A percentile compares a stretch with the other conserved stretches of the same genome.
phyloP scores from a whole-genome alignment of 495 filamentous ascomycete species.

The Tuber microsphaerosporum region DNA sequence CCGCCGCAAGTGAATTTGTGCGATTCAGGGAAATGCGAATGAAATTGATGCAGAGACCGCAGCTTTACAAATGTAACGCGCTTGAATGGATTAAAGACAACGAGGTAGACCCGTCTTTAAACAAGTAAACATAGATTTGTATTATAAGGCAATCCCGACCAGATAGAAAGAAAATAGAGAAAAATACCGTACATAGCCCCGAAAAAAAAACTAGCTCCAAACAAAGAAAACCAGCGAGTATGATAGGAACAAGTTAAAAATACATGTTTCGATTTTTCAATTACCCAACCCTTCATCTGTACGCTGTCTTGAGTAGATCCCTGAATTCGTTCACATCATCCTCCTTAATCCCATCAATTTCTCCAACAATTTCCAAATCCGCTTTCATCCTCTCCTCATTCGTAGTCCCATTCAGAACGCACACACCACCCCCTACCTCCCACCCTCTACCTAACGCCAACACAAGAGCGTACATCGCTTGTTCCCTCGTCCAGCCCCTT shows the following conservation, averaged over 20 bases:
- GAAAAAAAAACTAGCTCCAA: background rate
- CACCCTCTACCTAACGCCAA: slow-evolving; percentile 50
- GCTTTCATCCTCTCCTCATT: slow-evolving; percentile 56
- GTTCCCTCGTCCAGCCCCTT: slow-evolving; percentile 46
- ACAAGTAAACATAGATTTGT: background rate
- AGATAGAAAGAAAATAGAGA: background rate
- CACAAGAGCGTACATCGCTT: slow-evolving; percentile 59
- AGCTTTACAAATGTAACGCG: background rate
- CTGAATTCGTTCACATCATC: slow-evolving; percentile 48
- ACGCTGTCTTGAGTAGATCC: slow-evolving; percentile 19
- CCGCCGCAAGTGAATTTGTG: background rate
- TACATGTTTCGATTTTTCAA: background rate
- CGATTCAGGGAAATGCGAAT: background rate
- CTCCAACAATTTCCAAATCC: slow-evolving; percentile 54
- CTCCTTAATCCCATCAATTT: slow-evolving; percentile 48
- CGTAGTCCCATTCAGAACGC: slow-evolving; percentile 65
- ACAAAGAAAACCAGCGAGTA: background rate
- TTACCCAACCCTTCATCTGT: slow-evolving; percentile 45
- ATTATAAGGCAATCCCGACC: background rate
- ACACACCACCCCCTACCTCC: slow-evolving; percentile 45
- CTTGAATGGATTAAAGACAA: background rate
- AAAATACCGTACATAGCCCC: background rate
- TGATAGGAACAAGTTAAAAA: background rate
- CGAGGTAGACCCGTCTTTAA: background rate
- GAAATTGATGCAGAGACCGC: background rate